Evolutionary conservation across 2,329 filamentous ascomycete genomes (phyloP).

Genomic region (Epichloe glyceriae): DNA sequence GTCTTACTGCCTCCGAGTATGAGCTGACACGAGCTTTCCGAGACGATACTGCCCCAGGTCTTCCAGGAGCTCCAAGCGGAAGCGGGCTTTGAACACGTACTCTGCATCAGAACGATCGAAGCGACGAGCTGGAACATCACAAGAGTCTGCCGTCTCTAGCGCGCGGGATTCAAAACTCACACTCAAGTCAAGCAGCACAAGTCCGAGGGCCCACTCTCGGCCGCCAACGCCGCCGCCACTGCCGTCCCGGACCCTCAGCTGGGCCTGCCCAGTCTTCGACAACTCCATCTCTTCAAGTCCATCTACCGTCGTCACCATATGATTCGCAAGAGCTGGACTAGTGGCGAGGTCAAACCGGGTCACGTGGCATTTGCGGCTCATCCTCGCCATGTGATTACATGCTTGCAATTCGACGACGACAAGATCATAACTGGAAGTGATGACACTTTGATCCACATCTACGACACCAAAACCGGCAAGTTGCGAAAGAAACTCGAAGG

Average conservation of each 20-base stretch:
- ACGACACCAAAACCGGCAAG: slow-evolving; percentile 89
- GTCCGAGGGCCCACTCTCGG: slow-evolving; percentile 74
- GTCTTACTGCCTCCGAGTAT: slow-evolving; percentile 38
- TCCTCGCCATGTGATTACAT: slow-evolving; percentile 91
- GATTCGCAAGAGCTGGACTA: slow-evolving; percentile 88
- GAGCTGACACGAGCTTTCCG: slow-evolving; percentile 33
- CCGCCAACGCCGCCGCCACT: slow-evolving; percentile 69
- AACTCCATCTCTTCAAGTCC: slow-evolving; percentile 89
- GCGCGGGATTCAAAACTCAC: slow-evolving; percentile 28
- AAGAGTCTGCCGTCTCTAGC: slow-evolving; percentile 25
- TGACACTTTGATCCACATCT: slow-evolving; percentile 94
- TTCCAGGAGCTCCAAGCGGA: slow-evolving; percentile 40
- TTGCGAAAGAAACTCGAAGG: slow-evolving; percentile 74
- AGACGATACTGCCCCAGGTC: slow-evolving; percentile 28
- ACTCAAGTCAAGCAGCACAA: slow-evolving; percentile 35
- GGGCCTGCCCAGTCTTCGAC: slow-evolving; percentile 64
- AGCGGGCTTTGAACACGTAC: slow-evolving; percentile 35
- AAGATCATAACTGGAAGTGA: slow-evolving; percentile 97
- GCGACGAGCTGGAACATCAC: slow-evolving; percentile 33
- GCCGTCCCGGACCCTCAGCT: slow-evolving; percentile 73
- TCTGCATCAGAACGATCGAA: slow-evolving; percentile 37
- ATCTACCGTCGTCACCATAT: slow-evolving; percentile 87
- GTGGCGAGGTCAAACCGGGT: slow-evolving; percentile 66
- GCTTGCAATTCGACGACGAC: slow-evolving; percentile 92
- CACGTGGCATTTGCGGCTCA: slow-evolving; percentile 96